Percentiles rank a stretch among this genome's conserved stretches.
Evolutionary conservation across 495 filamentous ascomycete genomes (phyloP).

Genomic region (Podospora anserina): DNA sequence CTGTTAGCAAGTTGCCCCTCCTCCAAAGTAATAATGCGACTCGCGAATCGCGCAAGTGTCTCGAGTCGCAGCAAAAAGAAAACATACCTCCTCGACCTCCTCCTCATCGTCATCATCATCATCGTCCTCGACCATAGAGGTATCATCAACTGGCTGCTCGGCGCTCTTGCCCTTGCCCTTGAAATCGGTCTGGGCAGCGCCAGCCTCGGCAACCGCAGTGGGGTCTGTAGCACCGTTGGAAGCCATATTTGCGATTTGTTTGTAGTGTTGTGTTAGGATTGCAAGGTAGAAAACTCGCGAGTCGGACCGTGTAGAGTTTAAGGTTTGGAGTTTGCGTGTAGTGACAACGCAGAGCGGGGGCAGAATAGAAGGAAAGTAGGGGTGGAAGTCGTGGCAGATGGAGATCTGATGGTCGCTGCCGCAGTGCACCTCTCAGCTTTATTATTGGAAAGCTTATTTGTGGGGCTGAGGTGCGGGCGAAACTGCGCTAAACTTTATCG

Average conservation of each 20-base stretch:
- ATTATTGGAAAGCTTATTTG: constrained; percentile 20
- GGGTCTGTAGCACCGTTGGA: constrained; percentile 38
- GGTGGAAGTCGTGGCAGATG: constrained; percentile 10
- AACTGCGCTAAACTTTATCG: constrained; percentile 14
- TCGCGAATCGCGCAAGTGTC: constrained; percentile 4
- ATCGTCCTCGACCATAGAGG: constrained; percentile 66
- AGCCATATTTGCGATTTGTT: constrained; percentile 33
- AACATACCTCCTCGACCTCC: constrained; percentile 58
- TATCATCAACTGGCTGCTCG: constrained; percentile 46
- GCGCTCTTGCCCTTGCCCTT: constrained; percentile 59
- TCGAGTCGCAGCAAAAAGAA: neutral
- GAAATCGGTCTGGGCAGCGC: constrained; percentile 30
- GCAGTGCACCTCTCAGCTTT: constrained; percentile 9
- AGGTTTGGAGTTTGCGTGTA: neutral
- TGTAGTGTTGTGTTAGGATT: neutral
- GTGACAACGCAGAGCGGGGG: neutral
- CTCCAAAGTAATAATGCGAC: neutral
- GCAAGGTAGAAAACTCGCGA: neutral
- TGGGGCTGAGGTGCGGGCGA: constrained; percentile 16
- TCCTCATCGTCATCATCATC: constrained; percentile 63
- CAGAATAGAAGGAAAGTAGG: constrained; percentile 11
- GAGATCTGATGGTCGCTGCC: constrained; percentile 13
- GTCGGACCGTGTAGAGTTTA: constrained; percentile 2
- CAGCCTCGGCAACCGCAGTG: constrained; percentile 32
- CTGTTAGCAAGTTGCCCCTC: constrained; percentile 21